Base-by-base conservation (phyloP, 108 stramenopile species). In the Pseudonitzschia pungens region DNA sequence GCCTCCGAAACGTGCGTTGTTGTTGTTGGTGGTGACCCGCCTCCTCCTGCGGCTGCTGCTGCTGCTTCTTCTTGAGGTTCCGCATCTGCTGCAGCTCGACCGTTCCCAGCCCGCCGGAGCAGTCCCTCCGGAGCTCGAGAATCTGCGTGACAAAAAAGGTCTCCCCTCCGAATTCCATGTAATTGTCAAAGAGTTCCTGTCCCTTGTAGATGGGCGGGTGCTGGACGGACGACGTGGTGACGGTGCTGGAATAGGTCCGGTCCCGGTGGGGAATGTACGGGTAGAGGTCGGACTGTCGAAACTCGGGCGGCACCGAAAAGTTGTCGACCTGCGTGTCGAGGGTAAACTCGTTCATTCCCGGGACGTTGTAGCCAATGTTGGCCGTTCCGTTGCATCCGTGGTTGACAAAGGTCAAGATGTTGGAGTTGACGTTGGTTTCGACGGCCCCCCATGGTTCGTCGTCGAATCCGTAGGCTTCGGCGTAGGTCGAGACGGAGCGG, bases 321-420 rank as follows among this genome's bases (percentile, higher is more conserved):
- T 18, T 18, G 3, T 48, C 45, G n/a, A 6, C 31, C 5, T 20
- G 26, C 15, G 21, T 14, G 26, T 43, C 41, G 7, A 43, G 4
- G 22, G 55, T 70, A 12, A 42, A 57, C 29, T 70, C 52, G 31
- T 16, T 57, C 8, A 31, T 36, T 11, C 55, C 45, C 21, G 45
- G 50, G 4, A 52, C 67, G 42, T 50, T 67, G 27, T 26, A 22
- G 5, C 74, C 73, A 36, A 80, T 32, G 48, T 80, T 80, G 51
- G 36, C 53, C 12, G 79, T 76, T 21, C 73, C 73, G 44, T 80
- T 80, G 74, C 79, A 80, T 14, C 79, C 79, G 40, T 80, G 79
- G 45, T 80, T 80, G 6, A 54, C 53, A 68, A 80, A 80, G 1
- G 79, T 80, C 42, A 75, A 32, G 15, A 50, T 44, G 36, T 67